A percentile compares a stretch with the other conserved stretches of the same genome.
Conservation (phyloP, 176 grass and related monocot species). For the Oropetium thomaeum region DNA sequence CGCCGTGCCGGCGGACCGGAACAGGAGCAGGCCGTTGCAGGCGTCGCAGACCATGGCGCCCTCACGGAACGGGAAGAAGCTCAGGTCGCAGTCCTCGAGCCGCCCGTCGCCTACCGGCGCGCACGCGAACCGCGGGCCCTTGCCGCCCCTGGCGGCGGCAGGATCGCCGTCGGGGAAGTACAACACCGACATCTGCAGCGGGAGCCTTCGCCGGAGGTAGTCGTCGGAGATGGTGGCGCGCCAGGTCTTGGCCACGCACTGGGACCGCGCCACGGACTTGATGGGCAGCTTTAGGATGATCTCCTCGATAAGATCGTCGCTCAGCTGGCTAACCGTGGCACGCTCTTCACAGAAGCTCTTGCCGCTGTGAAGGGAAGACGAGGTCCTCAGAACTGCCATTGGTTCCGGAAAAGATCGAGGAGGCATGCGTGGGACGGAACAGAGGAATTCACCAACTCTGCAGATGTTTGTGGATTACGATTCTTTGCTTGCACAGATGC, state of each 20-base stretch:
- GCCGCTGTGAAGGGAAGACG: neutral
- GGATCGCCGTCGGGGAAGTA: conserved; percentile 38
- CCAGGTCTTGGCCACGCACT: conserved; percentile 57
- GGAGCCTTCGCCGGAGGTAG: conserved; percentile 45
- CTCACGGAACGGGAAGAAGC: conserved; percentile 43
- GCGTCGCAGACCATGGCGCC: conserved; percentile 31
- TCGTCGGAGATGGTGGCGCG: conserved; percentile 41
- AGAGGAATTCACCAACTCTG: neutral
- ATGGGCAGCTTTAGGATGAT: conserved; percentile 55
- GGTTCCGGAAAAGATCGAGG: neutral
- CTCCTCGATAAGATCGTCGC: conserved; percentile 46
- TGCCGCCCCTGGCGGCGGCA: neutral
- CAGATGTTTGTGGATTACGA: neutral
- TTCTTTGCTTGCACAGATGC: neutral
- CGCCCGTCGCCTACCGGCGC: neutral
- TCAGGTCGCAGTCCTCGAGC: conserved; percentile 25
- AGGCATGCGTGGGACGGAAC: no score
- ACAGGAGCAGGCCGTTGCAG: conserved; percentile 54
- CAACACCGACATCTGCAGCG: conserved; percentile 31
- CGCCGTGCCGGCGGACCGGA: neutral
- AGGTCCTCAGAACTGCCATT: neutral
- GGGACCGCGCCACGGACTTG: conserved; percentile 51
- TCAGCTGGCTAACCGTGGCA: neutral
- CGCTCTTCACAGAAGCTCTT: neutral
- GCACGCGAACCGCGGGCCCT: conserved; percentile 11